These are phyloP conservation scores for Didymella exigua DNA, from an alignment of 2,329 filamentous ascomycete genomes.

Conservation along the genomic window DNA sequence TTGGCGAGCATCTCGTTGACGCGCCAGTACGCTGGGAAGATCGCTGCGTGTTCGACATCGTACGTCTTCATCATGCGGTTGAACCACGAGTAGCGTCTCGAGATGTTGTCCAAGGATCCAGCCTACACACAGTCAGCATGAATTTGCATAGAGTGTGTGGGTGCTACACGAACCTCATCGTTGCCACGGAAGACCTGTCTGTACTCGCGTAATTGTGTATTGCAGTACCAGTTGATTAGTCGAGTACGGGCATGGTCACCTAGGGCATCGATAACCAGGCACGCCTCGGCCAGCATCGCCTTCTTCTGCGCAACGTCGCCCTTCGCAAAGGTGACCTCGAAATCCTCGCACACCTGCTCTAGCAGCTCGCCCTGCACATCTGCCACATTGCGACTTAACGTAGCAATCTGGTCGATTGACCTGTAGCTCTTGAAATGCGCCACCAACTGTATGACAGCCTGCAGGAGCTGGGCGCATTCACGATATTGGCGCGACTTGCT, in stretches of 20 bases:
- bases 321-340: conserved; percentile 92
- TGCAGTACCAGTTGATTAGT: conserved; percentile 95
- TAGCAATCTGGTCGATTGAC: conserved; percentile 97
- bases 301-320: conserved; percentile 75
- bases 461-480: conserved; percentile 90
- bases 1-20: conserved; percentile 89
- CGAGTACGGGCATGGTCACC: conserved; percentile 83
- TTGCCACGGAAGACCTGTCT: conserved; percentile 94
- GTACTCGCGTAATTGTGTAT: conserved; percentile 94
- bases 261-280: conserved; percentile 90
- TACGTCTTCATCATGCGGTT: conserved; percentile 93
- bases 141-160: neutral
- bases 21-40: conserved; percentile 88
- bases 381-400: conserved; percentile 86
- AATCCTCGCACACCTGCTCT: conserved; percentile 99
- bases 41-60: conserved; percentile 85
- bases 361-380: conserved; percentile 90
- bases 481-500: conserved; percentile 88
- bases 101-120: conserved; percentile 94
- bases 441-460: conserved; percentile 97
- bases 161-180: conserved; percentile 65
- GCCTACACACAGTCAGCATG: conserved; percentile 55
- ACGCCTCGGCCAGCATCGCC: conserved; percentile 80
- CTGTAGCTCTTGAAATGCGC: conserved; percentile 98
- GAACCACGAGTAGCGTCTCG: conserved; percentile 94